Percentiles rank a stretch among this genome's conserved stretches.
phyloP scores from a whole-genome alignment of 2,329 filamentous ascomycete species.

The Alternaria angustiovoidea region DNA sequence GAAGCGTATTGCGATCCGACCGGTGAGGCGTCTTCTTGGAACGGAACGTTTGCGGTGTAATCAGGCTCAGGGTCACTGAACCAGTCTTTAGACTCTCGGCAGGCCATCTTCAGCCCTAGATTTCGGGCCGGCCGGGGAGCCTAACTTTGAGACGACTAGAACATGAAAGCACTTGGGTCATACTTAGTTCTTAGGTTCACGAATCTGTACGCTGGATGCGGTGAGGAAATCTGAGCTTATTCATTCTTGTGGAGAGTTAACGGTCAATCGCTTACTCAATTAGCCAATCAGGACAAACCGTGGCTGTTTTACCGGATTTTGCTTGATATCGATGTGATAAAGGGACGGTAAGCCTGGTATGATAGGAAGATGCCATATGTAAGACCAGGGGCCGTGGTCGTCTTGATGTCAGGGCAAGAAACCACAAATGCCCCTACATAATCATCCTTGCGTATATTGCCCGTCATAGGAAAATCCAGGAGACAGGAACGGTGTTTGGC shows the following conservation, averaged over 20 bases:
- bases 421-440: not conserved
- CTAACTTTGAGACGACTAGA: not conserved
- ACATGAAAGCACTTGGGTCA: not conserved
- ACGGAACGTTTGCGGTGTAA: constrained; percentile 17
- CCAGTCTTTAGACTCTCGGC: constrained; percentile 11
- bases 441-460: constrained; percentile 5
- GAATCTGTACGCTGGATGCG: constrained; percentile 5
- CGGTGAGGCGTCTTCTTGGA: constrained; percentile 15
- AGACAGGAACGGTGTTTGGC: constrained; percentile 1
- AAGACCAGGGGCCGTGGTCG: constrained; percentile 6
- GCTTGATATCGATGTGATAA: constrained; percentile 4
- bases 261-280: constrained; percentile 22
- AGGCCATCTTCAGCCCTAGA: constrained; percentile 6
- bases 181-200: not conserved
- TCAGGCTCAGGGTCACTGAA: constrained; percentile 18
- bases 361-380: constrained; percentile 10
- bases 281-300: constrained; percentile 11
- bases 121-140: constrained; percentile 8
- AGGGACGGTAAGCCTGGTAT: constrained; percentile 16
- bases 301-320: constrained; percentile 15
- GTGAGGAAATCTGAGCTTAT: constrained; percentile 14
- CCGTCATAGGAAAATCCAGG: not conserved
- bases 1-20: constrained; percentile 11
- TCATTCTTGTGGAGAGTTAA: constrained; percentile 13
- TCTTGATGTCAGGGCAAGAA: constrained; percentile 13